A percentile compares a stretch with the other conserved stretches of the same genome.
Conservation (phyloP, 768 basidiomycete genomes). For the Asterophora parasitica region DNA sequence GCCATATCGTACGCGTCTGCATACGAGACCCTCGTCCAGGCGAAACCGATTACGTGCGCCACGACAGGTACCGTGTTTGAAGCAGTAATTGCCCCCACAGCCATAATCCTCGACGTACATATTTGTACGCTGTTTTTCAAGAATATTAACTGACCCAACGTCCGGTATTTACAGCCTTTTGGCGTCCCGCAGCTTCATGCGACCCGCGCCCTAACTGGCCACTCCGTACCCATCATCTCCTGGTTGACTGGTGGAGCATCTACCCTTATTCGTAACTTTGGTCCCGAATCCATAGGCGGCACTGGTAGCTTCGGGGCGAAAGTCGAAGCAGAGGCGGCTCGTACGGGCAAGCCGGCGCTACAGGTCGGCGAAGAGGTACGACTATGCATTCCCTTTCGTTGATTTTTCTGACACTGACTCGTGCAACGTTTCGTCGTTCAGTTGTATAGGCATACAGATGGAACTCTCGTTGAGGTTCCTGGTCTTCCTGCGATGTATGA, state of each 20-base stretch:
- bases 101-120: slow-evolving; percentile 15
- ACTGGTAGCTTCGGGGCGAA: slow-evolving; percentile 14
- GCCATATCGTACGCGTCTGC: slow-evolving; percentile 1
- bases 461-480: slow-evolving; percentile 13
- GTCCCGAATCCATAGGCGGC: slow-evolving; percentile 18
- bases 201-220: slow-evolving; percentile 14
- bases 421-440: not conserved
- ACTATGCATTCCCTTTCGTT: not conserved
- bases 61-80: slow-evolving; percentile 11
- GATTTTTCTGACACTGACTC: not conserved
- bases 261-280: slow-evolving; percentile 13
- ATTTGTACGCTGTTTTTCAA: not conserved
- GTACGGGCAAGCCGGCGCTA: slow-evolving; percentile 1
- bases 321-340: slow-evolving; percentile 11
- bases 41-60: slow-evolving; percentile 10
- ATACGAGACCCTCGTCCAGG: slow-evolving; percentile 8
- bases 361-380: slow-evolving; percentile 18
- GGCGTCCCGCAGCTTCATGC: slow-evolving; percentile 7
- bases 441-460: slow-evolving; percentile 16
- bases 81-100: slow-evolving; percentile 1
- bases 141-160: too few species aligned
- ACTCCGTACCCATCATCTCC: slow-evolving; percentile 13
- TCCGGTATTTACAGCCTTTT: too few species aligned
- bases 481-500: slow-evolving; percentile 22
- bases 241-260: slow-evolving; percentile 10